These are phyloP conservation scores for Eutrema yunnanense DNA, from an alignment of 345 rosid genomes.

Conservation along the genomic window DNA sequence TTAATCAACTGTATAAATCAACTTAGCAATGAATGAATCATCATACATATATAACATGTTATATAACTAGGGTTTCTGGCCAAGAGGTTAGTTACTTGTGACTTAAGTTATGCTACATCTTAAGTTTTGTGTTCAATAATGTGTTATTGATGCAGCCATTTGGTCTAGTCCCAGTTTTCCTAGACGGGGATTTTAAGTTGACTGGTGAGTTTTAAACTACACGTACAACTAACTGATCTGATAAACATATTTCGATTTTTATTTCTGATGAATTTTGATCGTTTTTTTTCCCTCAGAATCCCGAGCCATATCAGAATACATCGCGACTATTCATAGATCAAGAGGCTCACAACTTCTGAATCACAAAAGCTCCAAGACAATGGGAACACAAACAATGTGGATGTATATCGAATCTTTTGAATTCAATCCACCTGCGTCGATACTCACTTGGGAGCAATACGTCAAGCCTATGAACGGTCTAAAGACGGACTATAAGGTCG, in stretches of 20 bases:
- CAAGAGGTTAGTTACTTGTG: not conserved
- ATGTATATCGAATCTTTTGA: constrained; percentile 48
- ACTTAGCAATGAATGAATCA: not conserved
- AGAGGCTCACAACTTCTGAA: constrained; percentile 15
- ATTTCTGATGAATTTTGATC: not conserved
- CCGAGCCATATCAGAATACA: constrained; percentile 26
- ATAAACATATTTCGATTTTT: not conserved
- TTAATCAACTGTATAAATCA: not conserved
- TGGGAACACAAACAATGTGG: constrained; percentile 14
- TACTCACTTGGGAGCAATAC: not conserved
- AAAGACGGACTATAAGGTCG: constrained; percentile 14
- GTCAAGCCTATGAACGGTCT: constrained; percentile 4
- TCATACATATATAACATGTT: not conserved
- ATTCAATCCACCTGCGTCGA: constrained; percentile 28
- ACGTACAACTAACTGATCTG: not conserved
- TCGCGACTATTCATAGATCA: not conserved
- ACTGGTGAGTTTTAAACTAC: constrained; percentile 38
- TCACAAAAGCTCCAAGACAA: not conserved
- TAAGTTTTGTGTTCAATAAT: not conserved
- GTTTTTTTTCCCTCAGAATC: constrained; percentile 19
- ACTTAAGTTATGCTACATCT: not conserved
- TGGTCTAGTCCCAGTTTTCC: constrained; percentile 58
- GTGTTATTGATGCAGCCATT: constrained; percentile 50
- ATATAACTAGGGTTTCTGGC: not conserved
- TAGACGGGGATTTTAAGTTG: constrained; percentile 53